Base-by-base conservation (phyloP, 305 asterid genomes). In the Coffea humblotiana region DNA sequence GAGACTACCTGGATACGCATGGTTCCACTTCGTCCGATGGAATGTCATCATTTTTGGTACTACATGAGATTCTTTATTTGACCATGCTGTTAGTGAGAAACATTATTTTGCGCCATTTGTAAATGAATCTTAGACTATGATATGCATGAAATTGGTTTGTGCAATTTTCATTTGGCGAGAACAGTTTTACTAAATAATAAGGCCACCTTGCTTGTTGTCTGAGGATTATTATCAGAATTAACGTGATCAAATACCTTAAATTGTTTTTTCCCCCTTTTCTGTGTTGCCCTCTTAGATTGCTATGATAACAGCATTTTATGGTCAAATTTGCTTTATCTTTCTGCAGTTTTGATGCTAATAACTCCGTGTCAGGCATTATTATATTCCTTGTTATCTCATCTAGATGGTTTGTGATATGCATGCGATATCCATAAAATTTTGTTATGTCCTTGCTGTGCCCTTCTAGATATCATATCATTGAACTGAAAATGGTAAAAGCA, bases 11-110 rank as follows among this genome's bases (percentile, higher is more conserved):
- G 78, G 99, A 96, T 87, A 96, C 98, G 79, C 96, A 96, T 84
- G 99, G 98, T 69, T 90, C 95, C 82, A 88, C 87, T 76, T 96
- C 98, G 19, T 96, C 99, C 29, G 98, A 96, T 87, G 99, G 99
- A 84, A 88, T 90, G 91, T 94, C 98, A 67, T 96, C 99, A 72
- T 96, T 88, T 81, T 88, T 96, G 98, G 98, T 96, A 90, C 74
- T 93, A 43, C 29, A 25, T 86, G 74, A 77, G 72, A 73, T 83
- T 75, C 61, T 71, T 85, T 65, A 75, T 35, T 49, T 21, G 47
- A 45, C 35, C 23, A 58, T 74, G 43, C 48, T 81, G 76, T 32
- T 61, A 51, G n/a, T 51, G 32, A 1, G 66, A 1, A 76, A 40
- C 14, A 27, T 78, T 40, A 23, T 80, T 43, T 19, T 80, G 61